Evolutionary conservation across 306 rosid species (phyloP).

Genomic region (Vigna hirtella): DNA sequence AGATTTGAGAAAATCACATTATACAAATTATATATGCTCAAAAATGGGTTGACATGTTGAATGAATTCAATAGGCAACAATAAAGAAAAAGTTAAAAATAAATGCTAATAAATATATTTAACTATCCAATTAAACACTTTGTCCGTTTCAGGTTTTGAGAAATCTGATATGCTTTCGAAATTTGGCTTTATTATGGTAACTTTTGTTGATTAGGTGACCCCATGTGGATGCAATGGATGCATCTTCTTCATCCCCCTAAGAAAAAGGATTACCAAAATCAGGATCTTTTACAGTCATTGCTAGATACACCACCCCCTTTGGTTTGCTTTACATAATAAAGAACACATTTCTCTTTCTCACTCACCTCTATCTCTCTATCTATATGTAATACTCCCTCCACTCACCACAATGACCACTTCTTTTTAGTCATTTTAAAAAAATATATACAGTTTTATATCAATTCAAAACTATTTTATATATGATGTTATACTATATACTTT

Average conservation of each 20-base stretch:
- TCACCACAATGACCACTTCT: too few species aligned
- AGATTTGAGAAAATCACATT: conserved; percentile 12
- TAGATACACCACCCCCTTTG: too few species aligned
- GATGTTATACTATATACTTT: too few species aligned
- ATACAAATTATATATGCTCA: not conserved
- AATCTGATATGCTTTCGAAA: conserved; percentile 23
- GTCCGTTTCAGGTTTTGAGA: not conserved
- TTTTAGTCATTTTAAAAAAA: too few species aligned
- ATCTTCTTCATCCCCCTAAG: not conserved
- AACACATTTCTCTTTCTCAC: too few species aligned
- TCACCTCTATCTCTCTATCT: too few species aligned
- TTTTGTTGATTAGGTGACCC: conserved; percentile 30
- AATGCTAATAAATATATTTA: not conserved
- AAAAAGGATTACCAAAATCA: not conserved
- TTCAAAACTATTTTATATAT: too few species aligned
- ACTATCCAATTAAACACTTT: not conserved
- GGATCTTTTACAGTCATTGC: not conserved
- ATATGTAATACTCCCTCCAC: too few species aligned
- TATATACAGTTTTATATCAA: too few species aligned
- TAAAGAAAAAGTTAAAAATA: not conserved
- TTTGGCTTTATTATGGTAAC: conserved; percentile 7
- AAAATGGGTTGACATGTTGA: conserved; percentile 13
- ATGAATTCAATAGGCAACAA: not conserved
- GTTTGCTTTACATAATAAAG: too few species aligned
- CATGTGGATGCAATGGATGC: too few species aligned